Evolutionary conservation across 2,329 filamentous ascomycete genomes (phyloP).

Genomic region (Ambrosiella xylebori): DNA sequence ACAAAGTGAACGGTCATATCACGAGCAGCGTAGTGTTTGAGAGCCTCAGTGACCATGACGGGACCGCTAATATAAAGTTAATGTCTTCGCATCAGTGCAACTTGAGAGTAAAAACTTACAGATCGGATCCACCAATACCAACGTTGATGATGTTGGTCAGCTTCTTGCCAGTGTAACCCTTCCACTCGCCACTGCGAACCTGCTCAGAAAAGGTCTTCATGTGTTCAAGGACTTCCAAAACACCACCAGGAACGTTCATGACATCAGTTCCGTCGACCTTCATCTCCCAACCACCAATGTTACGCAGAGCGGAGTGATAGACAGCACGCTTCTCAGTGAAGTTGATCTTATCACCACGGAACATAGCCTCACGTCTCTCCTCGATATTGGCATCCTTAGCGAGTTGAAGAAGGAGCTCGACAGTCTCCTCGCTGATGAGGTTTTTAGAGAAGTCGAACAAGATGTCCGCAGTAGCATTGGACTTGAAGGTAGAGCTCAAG

Average conservation of each 20-base stretch:
- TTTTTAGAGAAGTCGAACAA: slow-evolving; percentile 99
- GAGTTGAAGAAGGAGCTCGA: slow-evolving; percentile 71
- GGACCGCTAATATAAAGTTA: slow-evolving; percentile 47
- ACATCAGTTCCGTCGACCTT: slow-evolving; percentile 85
- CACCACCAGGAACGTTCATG: slow-evolving; percentile 72
- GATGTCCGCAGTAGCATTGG: slow-evolving; percentile 68
- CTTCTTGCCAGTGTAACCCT: slow-evolving; percentile 92
- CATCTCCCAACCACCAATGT: slow-evolving; percentile 65
- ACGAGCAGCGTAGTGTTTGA: slow-evolving; percentile 82
- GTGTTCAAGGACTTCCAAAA: slow-evolving; percentile 80
- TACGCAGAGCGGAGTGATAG: slow-evolving; percentile 87
- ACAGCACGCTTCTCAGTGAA: slow-evolving; percentile 95
- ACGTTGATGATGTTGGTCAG: slow-evolving; percentile 94
- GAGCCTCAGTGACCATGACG: slow-evolving; percentile 95
- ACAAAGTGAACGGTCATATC: slow-evolving; percentile 91
- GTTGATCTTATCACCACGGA: slow-evolving; percentile 96
- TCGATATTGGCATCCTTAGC: slow-evolving; percentile 83
- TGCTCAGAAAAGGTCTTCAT: slow-evolving; percentile 98
- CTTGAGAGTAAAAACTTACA: slow-evolving; percentile 48
- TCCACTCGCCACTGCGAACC: slow-evolving; percentile 88
- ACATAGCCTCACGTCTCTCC: slow-evolving; percentile 93
- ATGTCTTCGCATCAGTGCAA: slow-evolving; percentile 13
- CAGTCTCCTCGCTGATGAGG: slow-evolving; percentile 84
- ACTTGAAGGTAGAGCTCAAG: slow-evolving; percentile 72
- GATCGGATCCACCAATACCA: slow-evolving; percentile 93